phyloP scores from a whole-genome alignment of 148 eudicot genomes.

The Euryodendron excelsum region DNA sequence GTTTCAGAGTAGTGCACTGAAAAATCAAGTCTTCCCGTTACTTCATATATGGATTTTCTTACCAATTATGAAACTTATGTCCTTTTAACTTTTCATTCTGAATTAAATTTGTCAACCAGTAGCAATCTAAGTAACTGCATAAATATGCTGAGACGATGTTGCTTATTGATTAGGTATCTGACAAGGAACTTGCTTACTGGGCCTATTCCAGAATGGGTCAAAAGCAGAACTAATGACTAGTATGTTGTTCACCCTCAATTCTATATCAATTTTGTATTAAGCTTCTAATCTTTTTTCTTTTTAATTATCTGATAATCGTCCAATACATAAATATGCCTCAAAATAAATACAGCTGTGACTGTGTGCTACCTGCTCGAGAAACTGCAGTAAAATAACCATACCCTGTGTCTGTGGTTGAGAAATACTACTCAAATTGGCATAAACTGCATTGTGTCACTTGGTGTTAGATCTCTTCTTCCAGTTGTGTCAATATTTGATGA shows the following conservation, averaged over 20 bases:
- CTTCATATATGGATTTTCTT: neutral
- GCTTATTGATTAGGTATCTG: conserved; percentile 38
- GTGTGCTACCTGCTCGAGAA: too few relatives aligned
- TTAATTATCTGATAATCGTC: neutral
- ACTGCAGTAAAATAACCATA: too few relatives aligned
- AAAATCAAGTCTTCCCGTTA: neutral
- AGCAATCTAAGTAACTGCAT: neutral
- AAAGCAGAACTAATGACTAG: conserved; percentile 8
- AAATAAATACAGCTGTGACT: neutral
- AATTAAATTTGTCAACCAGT: neutral
- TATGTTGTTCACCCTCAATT: conserved; percentile 21
- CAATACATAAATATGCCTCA: neutral
- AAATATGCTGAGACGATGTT: neutral
- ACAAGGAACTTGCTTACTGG: conserved; percentile 54
- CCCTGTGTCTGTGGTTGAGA: too few relatives aligned
- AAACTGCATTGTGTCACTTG: neutral
- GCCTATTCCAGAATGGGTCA: conserved; percentile 50
- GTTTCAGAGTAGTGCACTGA: neutral
- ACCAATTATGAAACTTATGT: neutral
- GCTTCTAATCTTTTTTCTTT: neutral
- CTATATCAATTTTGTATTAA: neutral
- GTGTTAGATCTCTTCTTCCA: neutral
- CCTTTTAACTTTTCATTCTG: neutral
- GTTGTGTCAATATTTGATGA: neutral
- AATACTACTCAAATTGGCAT: neutral